Percentiles rank a stretch among this genome's conserved stretches.
Evolutionary conservation across 805 yeast species (phyloP).

Genomic region (Zygoascus biomembranicola): DNA sequence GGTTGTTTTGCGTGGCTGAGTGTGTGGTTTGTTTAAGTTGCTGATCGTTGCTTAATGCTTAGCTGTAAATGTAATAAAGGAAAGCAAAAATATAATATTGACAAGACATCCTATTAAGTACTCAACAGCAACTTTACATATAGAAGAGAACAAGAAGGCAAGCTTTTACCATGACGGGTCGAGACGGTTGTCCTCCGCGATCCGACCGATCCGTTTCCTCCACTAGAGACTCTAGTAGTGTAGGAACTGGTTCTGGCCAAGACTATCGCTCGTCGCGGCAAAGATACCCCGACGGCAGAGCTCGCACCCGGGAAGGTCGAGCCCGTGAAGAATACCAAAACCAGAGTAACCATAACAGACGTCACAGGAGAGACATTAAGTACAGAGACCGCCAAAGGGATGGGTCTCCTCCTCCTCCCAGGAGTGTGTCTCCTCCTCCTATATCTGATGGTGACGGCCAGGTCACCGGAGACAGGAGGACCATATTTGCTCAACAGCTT

Average conservation of each 20-base stretch:
- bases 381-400: neutral
- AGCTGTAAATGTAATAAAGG: no score
- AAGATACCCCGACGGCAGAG: neutral
- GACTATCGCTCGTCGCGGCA: neutral
- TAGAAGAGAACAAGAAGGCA: no score
- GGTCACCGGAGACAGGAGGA: slow-evolving; percentile 17
- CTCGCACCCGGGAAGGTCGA: neutral
- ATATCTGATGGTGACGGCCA: neutral
- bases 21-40: no score
- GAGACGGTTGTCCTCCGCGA: neutral
- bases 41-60: no score
- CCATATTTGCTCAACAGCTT: slow-evolving; percentile 30
- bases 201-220: neutral
- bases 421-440: neutral
- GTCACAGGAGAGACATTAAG: neutral
- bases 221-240: neutral
- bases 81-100: no score
- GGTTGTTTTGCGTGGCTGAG: no score
- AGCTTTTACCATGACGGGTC: neutral
- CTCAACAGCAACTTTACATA: no score
- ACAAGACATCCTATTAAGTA: no score
- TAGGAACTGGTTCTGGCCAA: neutral
- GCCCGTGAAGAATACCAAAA: neutral
- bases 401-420: neutral
- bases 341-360: neutral